Percentiles rank a stretch among this genome's conserved stretches.
These are phyloP conservation scores for Sclerotinia trifoliorum DNA, from an alignment of 2,329 filamentous ascomycete genomes.

Conservation along the genomic window DNA sequence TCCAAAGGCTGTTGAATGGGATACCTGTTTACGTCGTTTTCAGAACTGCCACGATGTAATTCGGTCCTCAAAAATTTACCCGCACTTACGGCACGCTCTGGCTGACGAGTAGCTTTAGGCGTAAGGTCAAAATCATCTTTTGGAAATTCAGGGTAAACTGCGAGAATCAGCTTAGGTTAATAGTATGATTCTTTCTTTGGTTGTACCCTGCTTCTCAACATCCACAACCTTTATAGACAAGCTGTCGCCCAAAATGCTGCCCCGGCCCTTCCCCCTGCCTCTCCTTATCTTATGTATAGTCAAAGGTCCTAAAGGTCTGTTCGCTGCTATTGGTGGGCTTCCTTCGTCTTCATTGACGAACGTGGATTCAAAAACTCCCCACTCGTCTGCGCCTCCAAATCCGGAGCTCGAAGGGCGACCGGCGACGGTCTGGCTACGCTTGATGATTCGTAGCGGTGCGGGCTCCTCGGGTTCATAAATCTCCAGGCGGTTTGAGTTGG, in stretches of 20 bases:
- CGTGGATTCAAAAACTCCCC: slow-evolving; percentile 31
- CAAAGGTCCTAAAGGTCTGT: slow-evolving; percentile 37
- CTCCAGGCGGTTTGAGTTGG: slow-evolving; percentile 38
- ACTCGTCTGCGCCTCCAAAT: slow-evolving; percentile 23
- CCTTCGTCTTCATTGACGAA: slow-evolving; percentile 31
- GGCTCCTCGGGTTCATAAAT: slow-evolving; percentile 42
- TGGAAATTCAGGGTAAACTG: neutral
- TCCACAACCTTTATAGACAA: slow-evolving; percentile 25
- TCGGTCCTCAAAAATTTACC: slow-evolving; percentile 36
- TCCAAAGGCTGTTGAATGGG: slow-evolving; percentile 11
- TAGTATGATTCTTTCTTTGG: no score
- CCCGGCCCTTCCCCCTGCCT: slow-evolving; percentile 28
- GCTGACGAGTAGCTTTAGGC: slow-evolving; percentile 31
- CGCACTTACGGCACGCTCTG: slow-evolving; percentile 33
- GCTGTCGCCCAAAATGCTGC: slow-evolving; percentile 28
- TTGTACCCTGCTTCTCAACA: neutral
- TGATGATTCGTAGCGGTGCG: slow-evolving; percentile 52
- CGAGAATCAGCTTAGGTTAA: neutral
- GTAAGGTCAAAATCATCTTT: slow-evolving; percentile 24
- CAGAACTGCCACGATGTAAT: slow-evolving; percentile 26
- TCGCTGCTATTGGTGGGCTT: slow-evolving; percentile 33
- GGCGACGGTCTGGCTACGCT: slow-evolving; percentile 42
- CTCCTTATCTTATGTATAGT: slow-evolving; percentile 36
- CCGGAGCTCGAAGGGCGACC: slow-evolving; percentile 32
- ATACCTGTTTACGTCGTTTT: slow-evolving; percentile 25